Evolutionary conservation across 2,329 filamentous ascomycete species (phyloP).

Genomic region (Clonostachys chloroleuca): DNA sequence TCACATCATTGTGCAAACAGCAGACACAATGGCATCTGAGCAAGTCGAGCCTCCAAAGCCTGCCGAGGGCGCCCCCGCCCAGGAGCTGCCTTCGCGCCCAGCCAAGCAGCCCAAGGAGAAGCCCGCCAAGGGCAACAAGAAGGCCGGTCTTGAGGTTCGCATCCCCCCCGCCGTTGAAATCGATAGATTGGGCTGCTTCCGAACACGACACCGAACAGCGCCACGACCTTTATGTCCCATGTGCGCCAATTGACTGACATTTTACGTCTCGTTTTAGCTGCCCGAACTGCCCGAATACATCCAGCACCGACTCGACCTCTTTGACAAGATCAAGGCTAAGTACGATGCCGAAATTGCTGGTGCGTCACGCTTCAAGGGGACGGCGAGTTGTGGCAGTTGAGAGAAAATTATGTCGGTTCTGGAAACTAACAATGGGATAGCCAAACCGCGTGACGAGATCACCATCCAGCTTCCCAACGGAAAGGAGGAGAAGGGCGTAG

Average conservation of each 20-base stretch:
- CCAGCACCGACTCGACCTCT: slow-evolving; percentile 77
- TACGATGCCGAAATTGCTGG: slow-evolving; percentile 68
- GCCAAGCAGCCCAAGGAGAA: slow-evolving; percentile 30
- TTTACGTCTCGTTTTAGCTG: slow-evolving; percentile 14
- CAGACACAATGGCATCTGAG: slow-evolving; percentile 26
- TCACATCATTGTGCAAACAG: too few species aligned
- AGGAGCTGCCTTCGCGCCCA: slow-evolving; percentile 26
- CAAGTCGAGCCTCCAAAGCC: slow-evolving; percentile 25
- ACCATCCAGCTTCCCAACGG: slow-evolving; percentile 71
- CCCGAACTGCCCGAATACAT: slow-evolving; percentile 68
- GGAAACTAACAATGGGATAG: slow-evolving; percentile 10
- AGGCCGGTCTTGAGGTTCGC: slow-evolving; percentile 47
- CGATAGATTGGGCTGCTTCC: background rate
- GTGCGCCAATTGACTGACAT: slow-evolving; percentile 11
- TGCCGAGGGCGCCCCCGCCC: slow-evolving; percentile 22
- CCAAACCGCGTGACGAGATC: slow-evolving; percentile 69
- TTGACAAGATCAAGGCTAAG: slow-evolving; percentile 82
- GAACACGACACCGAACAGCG: background rate
- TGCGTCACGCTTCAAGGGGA: slow-evolving; percentile 11
- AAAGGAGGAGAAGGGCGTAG: slow-evolving; percentile 66
- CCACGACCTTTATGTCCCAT: too few species aligned
- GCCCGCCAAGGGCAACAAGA: slow-evolving; percentile 43
- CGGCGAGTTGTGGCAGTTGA: background rate
- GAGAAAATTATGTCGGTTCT: background rate
- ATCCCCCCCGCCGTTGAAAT: background rate